Conservation (phyloP, 805 yeast genomes). For the Yarrowia sp. region DNA sequence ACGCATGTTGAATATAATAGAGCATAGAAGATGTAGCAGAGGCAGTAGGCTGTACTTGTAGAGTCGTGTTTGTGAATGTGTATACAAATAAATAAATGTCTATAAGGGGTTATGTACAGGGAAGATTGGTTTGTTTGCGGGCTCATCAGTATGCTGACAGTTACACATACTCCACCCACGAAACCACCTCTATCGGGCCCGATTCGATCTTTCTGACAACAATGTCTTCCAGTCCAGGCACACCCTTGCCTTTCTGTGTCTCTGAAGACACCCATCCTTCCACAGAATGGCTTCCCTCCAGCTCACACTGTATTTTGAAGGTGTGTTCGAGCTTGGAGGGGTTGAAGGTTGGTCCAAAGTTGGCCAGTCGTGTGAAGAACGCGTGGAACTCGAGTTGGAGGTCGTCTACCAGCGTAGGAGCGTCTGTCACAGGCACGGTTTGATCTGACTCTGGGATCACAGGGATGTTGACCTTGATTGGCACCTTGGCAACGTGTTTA, state of each 20-base stretch:
- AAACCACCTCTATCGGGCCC: neutral
- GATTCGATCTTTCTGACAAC: conserved; percentile 7
- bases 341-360: neutral
- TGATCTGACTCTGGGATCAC: neutral
- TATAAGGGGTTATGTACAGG: too few relatives aligned
- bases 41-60: neutral
- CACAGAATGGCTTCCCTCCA: neutral
- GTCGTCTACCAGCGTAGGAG: neutral
- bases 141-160: too few relatives aligned
- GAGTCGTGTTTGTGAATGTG: too few relatives aligned
- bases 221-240: neutral
- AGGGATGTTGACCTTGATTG: neutral
- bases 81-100: too few relatives aligned
- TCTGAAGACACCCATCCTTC: neutral
- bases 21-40: neutral
- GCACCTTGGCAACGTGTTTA: conserved; percentile 2
- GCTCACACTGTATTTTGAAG: neutral
- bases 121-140: too few relatives aligned
- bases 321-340: neutral
- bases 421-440: neutral
- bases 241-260: neutral
- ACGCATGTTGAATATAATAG: conserved; percentile 13
- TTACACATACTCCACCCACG: conserved; percentile 7
- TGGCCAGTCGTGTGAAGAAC: conserved; percentile 8
- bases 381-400: conserved; percentile 11